Evolutionary conservation across 768 basidiomycete species (phyloP).

Genomic region (Serendipita sp.): DNA sequence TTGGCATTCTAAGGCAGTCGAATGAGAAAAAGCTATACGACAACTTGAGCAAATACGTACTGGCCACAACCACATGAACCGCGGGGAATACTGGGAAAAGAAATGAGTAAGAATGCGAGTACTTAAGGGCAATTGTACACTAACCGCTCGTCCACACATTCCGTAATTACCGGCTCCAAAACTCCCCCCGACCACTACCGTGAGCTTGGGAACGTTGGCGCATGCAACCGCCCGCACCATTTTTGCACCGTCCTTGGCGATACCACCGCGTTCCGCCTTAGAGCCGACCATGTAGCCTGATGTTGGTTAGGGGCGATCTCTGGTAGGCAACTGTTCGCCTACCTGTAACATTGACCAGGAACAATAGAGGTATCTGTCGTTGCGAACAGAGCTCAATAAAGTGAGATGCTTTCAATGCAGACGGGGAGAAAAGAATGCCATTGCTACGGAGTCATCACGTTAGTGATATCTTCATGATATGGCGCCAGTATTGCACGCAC

Average conservation of each 20-base stretch:
- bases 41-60: conserved; percentile 29
- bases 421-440: conserved; percentile 86
- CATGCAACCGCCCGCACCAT: conserved; percentile 94
- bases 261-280: conserved; percentile 86
- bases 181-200: conserved; percentile 83
- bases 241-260: conserved; percentile 92
- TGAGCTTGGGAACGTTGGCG: conserved; percentile 87
- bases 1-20: conserved; percentile 53
- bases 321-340: conserved; percentile 12
- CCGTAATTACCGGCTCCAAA: conserved; percentile 95
- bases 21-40: background rate
- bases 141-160: conserved; percentile 83
- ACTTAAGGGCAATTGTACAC: conserved; percentile 21
- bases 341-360: conserved; percentile 93
- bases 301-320: background rate
- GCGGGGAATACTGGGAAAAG: conserved; percentile 59
- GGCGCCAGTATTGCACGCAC: background rate
- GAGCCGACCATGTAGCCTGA: conserved; percentile 91
- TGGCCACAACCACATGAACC: conserved; percentile 98
- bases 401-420: conserved; percentile 85
- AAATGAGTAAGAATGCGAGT: background rate
- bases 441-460: conserved; percentile 25
- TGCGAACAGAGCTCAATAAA: conserved; percentile 93
- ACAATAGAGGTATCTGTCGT: conserved; percentile 73
- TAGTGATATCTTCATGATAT: background rate